Base-by-base conservation (phyloP, 805 yeast genomes). In the Metschnikowia henanensis region DNA sequence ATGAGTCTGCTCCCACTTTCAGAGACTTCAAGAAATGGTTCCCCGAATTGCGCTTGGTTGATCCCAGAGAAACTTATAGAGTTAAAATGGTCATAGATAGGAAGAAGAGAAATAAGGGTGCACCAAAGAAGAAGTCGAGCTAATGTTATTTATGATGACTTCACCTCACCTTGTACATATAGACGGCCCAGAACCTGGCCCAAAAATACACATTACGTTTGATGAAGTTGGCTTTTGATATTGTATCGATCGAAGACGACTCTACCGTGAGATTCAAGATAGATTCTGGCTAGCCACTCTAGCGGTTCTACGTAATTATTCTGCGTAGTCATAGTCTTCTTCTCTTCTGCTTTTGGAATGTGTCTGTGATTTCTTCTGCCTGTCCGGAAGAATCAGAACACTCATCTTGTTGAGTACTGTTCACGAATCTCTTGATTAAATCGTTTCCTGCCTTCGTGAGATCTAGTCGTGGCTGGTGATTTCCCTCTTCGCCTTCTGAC, bases 91-190 rank as follows among this genome's bases (percentile, higher is more conserved):
- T 80, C 18, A 80, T 58, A 26, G 72, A 68, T 44, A 76, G 87
- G 65, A 86, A 82, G 73, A 83, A 85, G 77, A 85, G 94, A 79
- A 91, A 88, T 66, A 87, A 87, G 66, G 91, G 92, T 64, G 89
- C 94, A 10, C 95, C 94, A 56, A 79, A 83, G 73, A 87, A 87
- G 74, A 79, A 76, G 68, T 49, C 56, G 23, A 53, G 58, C 42
- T 57, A 42, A 41, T 20, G 15, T 5, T 7, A 28, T 9, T 6
- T n/a, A n/a, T 5, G 12, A 28, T 19, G 19, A 28, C 13, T 17
- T 15, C 30, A 5, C 20, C 5, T 8, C 16, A 37, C 29, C 39
- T 12, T 44, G 47, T 44, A 44, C 43, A 44, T 44, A 44, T 35
- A 29, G 17, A 34, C 7, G 19, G 16, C 17, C 20, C 6, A 5